Base-by-base conservation (phyloP, 2,329 filamentous ascomycete species). In the Blastomyces percursus region DNA sequence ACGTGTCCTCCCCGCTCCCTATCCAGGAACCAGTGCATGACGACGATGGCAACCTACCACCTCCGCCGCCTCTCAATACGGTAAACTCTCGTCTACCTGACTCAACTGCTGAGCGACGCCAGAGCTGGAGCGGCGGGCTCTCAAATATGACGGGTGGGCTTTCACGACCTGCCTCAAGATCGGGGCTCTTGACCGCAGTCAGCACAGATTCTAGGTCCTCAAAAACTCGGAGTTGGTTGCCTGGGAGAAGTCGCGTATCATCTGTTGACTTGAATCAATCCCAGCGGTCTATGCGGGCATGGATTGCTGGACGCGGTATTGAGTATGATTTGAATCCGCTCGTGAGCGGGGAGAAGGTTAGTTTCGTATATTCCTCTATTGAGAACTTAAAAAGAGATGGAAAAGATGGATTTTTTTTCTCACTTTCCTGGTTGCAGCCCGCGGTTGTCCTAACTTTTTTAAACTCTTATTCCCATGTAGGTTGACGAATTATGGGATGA, bases 401-500 rank as follows among this genome's bases (percentile, higher is more conserved):
- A 44, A 4, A 19, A 12, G n/a, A 4, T 19, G 16, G 16, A 7
- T 6, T 7, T 7, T 16, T 12, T 27, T 30, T 27, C 21, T 44
- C 48, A 54, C 19, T 50, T 32, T 27, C 16, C 19, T 12, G 24
- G 46, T 62, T 35, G 57, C 8, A 11, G 46, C 32, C 48, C 50
- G 50, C 27, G 27, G 35, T 50, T 60, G 42, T 32, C 48, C 19
- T 42, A 19, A 32, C 50, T 46, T 19, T 19, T 58, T 14, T 21
- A 12, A 42, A 30, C 0, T 27, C 12, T 6, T 27, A 14, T 27
- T 50, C 21, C 4, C 21, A 50, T 4, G 24, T 64, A 67, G 66
- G 60, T 67, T n/a, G 19, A 51, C 30, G 85, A 87, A 68, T 71
- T 87, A 9, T 87, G 85, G 85, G 82, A 86, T 66, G 81, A 84